Evolutionary conservation across 2,329 filamentous ascomycete genomes (phyloP), one percentile per base, ranked within the genome.

Genomic region (Aspergillus glaucus): DNA sequence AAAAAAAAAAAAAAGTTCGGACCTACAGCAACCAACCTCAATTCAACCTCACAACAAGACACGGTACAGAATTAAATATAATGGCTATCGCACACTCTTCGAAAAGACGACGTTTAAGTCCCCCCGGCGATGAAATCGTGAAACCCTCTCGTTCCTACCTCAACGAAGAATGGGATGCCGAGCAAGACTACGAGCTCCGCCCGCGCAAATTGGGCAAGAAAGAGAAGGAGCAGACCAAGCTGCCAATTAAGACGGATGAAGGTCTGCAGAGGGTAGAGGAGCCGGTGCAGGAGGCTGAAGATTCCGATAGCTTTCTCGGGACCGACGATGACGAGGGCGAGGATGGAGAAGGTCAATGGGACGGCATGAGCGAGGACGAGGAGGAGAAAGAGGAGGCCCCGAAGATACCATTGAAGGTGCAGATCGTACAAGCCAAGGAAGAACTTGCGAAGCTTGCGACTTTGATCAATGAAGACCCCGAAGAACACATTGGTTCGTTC

Each of bases 391-490:
- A 67, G 21, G 69, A 72, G 19, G 77, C 78, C 51, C 83, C 86
- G 1, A 79, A 82, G 56, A 75, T 94, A 26, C 82, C 90, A 1
- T 77, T 86, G 54, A 80, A 85, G 50, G 81, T 95, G 62, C 88
- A 95, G 68, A 87, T 98, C 44, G 60, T 88, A 21, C 81, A 87
- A 53, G 90, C 91, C 8, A 95, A 98, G 67, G 93, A 97, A 65
- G 91, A 97, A 62, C 74, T 98, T 49, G 92, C 93, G 17, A 85
- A 85, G 59, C 80, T 94, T 51, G 93, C 91, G 2, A 78, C 79
- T 43, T 73, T 85, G 45, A 79, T 98, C 62, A 96, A 93, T 60
- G 91, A 97, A 66, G 85, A 93, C 53, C 93, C 93, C 0, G 94
- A 98, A 65, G 92, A 96, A 65, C 84, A 98, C 66, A 80, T 86